Percentiles rank a stretch among this genome's conserved stretches.
Conservation (phyloP, 2,329 filamentous ascomycete species). For the Ophiostoma piceae region DNA sequence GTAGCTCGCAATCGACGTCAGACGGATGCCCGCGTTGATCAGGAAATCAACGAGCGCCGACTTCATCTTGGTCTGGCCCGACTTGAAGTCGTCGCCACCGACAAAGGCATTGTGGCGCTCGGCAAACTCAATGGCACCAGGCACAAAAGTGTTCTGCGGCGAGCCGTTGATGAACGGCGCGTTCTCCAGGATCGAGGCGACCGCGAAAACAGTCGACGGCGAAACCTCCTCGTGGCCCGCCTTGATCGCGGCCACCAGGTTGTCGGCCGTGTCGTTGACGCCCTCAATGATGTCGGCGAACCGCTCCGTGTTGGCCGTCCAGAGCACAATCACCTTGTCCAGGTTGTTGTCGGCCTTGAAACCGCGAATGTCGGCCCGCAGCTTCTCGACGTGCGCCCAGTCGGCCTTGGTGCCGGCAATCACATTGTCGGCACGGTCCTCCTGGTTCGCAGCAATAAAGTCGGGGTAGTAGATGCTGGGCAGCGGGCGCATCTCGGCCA, state of each 20-base stretch:
- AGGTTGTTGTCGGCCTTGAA: slow-evolving; percentile 83
- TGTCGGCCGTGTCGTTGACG: slow-evolving; percentile 94
- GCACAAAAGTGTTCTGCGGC: slow-evolving; percentile 97
- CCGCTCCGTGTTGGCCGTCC: slow-evolving; percentile 98
- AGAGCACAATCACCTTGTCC: slow-evolving; percentile 95
- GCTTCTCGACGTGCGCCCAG: slow-evolving; percentile 82
- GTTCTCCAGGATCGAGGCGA: slow-evolving; percentile 85
- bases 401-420: slow-evolving; percentile 78
- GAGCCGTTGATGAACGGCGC: slow-evolving; percentile 98
- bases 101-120: slow-evolving; percentile 85
- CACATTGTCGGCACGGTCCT: slow-evolving; percentile 89
- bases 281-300: slow-evolving; percentile 83
- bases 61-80: slow-evolving; percentile 99
- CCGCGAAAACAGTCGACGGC: slow-evolving; percentile 91
- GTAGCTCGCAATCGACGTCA: slow-evolving; percentile 97
- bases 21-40: slow-evolving; percentile 97
- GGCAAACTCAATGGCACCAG: slow-evolving; percentile 82
- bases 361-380: slow-evolving; percentile 87
- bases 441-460: slow-evolving; percentile 98
- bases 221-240: slow-evolving; percentile 83
- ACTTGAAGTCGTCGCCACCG: slow-evolving; percentile 99
- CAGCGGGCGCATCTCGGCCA: slow-evolving; percentile 80
- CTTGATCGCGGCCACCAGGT: slow-evolving; percentile 83
- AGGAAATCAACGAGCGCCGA: slow-evolving; percentile 97
- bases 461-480: slow-evolving; percentile 98